These are phyloP conservation scores for Neofusicoccum ribis DNA, from an alignment of 2,329 filamentous ascomycete species.

Conservation along the genomic window DNA sequence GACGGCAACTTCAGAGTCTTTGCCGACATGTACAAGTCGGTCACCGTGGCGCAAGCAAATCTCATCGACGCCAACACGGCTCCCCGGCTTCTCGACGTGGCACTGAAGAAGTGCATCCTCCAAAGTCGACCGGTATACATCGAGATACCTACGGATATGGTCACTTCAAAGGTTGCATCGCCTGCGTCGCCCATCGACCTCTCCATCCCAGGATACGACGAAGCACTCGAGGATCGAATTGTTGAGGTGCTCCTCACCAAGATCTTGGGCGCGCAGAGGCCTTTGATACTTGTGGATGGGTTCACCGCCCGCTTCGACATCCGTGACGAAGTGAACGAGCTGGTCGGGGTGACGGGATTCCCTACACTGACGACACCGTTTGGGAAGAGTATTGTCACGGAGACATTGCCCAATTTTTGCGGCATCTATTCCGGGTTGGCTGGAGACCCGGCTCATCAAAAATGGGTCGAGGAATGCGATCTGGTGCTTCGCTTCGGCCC, in stretches of 20 bases:
- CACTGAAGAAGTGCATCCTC: slow-evolving; percentile 52
- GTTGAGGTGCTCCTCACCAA: slow-evolving; percentile 37
- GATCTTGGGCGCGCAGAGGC: slow-evolving; percentile 49
- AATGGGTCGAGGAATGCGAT: slow-evolving; percentile 45
- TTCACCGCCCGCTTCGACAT: slow-evolving; percentile 48
- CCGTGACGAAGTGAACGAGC: slow-evolving; percentile 42
- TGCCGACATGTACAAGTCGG: slow-evolving; percentile 49
- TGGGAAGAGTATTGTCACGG: slow-evolving; percentile 54
- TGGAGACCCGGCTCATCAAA: slow-evolving; percentile 35
- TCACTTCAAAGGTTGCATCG: slow-evolving; percentile 34
- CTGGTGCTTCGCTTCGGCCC: slow-evolving; percentile 51
- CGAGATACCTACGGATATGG: slow-evolving; percentile 57
- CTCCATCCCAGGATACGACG: slow-evolving; percentile 28
- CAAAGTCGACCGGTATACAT: slow-evolving; percentile 60
- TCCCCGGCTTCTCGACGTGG: slow-evolving; percentile 53
- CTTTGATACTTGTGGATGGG: slow-evolving; percentile 56
- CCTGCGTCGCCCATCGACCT: slow-evolving; percentile 34
- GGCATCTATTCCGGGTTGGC: slow-evolving; percentile 51
- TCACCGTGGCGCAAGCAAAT: slow-evolving; percentile 53
- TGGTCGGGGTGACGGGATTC: slow-evolving; percentile 47
- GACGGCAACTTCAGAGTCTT: slow-evolving; percentile 57
- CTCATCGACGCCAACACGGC: slow-evolving; percentile 48
- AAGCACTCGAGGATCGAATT: slow-evolving; percentile 26
- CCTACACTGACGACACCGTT: slow-evolving; percentile 52
- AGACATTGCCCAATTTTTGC: slow-evolving; percentile 49